phyloP scores from a whole-genome alignment of 2,329 filamentous ascomycete species.

The Metarhizium rileyi region DNA sequence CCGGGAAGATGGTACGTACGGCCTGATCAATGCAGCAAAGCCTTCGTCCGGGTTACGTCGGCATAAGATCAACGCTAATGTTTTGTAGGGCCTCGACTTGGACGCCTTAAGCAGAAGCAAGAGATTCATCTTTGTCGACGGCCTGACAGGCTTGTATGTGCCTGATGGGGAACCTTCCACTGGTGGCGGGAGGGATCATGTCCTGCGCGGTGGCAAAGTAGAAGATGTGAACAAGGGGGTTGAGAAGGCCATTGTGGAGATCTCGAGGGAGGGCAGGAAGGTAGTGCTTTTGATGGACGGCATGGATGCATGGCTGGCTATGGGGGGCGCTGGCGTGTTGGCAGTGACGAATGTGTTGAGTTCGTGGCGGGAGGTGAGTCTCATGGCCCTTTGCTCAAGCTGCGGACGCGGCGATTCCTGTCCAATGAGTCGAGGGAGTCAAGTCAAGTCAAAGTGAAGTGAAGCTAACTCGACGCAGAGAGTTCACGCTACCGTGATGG shows the following conservation, averaged over 20 bases:
- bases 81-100: conserved; percentile 57
- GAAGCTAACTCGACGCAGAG: conserved; percentile 27
- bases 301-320: conserved; percentile 54
- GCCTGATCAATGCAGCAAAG: too few relatives aligned
- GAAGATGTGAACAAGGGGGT: conserved; percentile 30
- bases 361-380: conserved; percentile 51
- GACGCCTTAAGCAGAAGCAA: conserved; percentile 46
- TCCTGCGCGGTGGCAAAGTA: conserved; percentile 22
- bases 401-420: too few relatives aligned
- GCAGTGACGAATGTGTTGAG: conserved; percentile 48
- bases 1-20: conserved; percentile 49
- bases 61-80: background rate
- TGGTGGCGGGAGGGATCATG: conserved; percentile 8
- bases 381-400: background rate
- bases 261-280: conserved; percentile 16
- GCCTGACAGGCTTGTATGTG: conserved; percentile 49
- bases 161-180: conserved; percentile 17
- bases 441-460: too few relatives aligned
- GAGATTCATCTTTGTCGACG: conserved; percentile 66
- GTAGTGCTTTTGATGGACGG: conserved; percentile 58
- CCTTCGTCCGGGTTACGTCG: too few relatives aligned
- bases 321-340: conserved; percentile 33
- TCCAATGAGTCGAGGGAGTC: too few relatives aligned
- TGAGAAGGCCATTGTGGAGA: conserved; percentile 27
- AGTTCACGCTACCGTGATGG: conserved; percentile 56